Conservation (phyloP, 1,139 yeast species). For the Pichia terricola region DNA sequence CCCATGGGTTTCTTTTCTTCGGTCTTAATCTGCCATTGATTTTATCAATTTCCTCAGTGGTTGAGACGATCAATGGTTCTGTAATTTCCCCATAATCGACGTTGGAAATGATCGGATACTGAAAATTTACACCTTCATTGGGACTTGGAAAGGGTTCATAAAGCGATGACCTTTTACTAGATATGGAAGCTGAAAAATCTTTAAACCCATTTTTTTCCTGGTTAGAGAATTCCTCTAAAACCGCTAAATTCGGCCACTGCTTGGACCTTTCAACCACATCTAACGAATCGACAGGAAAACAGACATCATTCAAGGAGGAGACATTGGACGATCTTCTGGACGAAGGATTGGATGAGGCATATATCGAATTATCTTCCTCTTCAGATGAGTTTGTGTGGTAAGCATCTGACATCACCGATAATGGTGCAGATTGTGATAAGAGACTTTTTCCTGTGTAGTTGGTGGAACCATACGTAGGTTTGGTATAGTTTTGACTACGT, state of each 20-base stretch:
- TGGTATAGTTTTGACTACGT: too few species aligned
- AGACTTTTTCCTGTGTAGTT: conserved; percentile 1
- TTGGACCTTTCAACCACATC: conserved; percentile 32
- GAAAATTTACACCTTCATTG: conserved; percentile 24
- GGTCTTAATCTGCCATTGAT: conserved; percentile 64
- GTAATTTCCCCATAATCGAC: conserved; percentile 21
- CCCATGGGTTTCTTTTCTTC: conserved; percentile 72
- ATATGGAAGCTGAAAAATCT: conserved; percentile 28
- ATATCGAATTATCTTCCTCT: conserved; percentile 5
- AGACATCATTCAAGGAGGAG: conserved; percentile 82
- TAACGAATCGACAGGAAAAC: conserved; percentile 56
- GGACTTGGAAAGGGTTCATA: conserved; percentile 10
- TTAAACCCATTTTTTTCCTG: conserved; percentile 51
- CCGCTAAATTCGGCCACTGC: conserved; percentile 74
- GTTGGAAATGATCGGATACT: conserved; percentile 25
- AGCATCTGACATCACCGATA: conserved; percentile 5
- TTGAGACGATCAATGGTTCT: conserved; percentile 19
- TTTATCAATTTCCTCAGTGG: conserved; percentile 56
- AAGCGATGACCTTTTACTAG: conserved; percentile 14
- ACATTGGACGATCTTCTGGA: conserved; percentile 60
- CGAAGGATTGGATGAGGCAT: conserved; percentile 50
- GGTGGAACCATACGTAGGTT: too few species aligned
- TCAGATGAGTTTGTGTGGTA: neutral
- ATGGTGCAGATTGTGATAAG: conserved; percentile 9
- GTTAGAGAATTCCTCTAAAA: conserved; percentile 65